Evolutionary conservation across 306 rosid genomes (phyloP).

Genomic region (Pyrus communis): DNA sequence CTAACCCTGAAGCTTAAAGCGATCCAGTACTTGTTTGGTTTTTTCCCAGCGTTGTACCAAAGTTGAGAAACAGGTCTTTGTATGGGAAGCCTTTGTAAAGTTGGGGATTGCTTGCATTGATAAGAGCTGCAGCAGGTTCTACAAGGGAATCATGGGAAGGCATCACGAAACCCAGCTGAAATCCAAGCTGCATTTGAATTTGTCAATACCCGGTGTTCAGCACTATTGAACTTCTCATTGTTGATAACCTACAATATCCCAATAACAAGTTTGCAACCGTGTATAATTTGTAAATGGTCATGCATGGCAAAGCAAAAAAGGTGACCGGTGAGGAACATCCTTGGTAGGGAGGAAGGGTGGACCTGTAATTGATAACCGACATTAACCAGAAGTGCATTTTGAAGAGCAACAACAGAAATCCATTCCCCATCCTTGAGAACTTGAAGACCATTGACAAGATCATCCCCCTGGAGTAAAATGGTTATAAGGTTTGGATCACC

Average conservation of each 20-base stretch:
- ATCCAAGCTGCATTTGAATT: neutral
- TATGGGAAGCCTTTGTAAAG: neutral
- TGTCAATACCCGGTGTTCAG: neutral
- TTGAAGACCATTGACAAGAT: constrained; percentile 20
- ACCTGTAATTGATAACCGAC: constrained; percentile 38
- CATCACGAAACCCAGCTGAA: constrained; percentile 2
- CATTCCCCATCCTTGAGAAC: constrained; percentile 45
- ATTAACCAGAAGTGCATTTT: constrained; percentile 42
- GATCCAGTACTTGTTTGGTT: neutral
- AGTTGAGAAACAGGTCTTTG: neutral
- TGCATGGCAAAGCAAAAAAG: neutral
- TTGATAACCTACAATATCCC: neutral
- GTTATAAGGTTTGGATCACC: constrained; percentile 15
- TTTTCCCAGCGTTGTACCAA: neutral
- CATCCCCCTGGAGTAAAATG: constrained; percentile 17
- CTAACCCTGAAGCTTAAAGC: neutral
- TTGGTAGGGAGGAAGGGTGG: neutral
- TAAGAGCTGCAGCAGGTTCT: constrained; percentile 1
- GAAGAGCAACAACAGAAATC: constrained; percentile 41
- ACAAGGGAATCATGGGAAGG: neutral
- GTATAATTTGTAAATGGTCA: neutral
- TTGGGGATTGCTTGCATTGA: constrained; percentile 3
- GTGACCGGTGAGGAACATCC: neutral
- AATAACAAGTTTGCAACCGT: neutral
- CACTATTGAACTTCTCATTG: neutral